Percentiles rank a stretch among this genome's conserved stretches.
Evolutionary conservation across 1,139 yeast species (phyloP).

Genomic region (Hyphopichia wangnamkhiaoensis): DNA sequence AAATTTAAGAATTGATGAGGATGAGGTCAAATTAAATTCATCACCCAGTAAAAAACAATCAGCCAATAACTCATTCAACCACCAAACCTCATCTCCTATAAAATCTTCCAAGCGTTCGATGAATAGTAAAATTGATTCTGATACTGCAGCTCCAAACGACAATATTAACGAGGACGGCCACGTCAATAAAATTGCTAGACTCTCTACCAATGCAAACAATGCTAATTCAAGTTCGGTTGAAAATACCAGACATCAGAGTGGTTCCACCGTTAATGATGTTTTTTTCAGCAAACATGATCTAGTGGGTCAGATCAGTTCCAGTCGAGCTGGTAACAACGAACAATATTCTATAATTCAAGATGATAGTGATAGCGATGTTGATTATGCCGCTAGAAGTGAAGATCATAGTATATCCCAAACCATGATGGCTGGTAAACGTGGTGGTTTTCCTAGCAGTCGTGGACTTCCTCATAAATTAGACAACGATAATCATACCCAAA

Average conservation of each 20-base stretch:
- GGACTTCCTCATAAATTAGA: conserved; percentile 3
- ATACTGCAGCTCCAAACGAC: conserved; percentile 3
- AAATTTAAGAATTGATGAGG: neutral
- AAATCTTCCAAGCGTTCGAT: conserved; percentile 9
- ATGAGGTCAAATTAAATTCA: conserved; percentile 4
- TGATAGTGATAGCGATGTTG: conserved; percentile 28
- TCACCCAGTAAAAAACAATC: neutral
- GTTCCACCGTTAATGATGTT: conserved; percentile 13
- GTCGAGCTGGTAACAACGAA: conserved; percentile 5
- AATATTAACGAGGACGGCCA: neutral
- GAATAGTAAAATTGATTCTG: conserved; percentile 13
- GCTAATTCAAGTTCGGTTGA: neutral
- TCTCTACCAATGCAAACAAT: conserved; percentile 21
- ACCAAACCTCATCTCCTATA: conserved; percentile 6
- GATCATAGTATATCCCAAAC: conserved; percentile 22
- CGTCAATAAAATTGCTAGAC: conserved; percentile 23
- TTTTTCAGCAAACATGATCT: conserved; percentile 27
- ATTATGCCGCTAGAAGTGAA: conserved; percentile 10
- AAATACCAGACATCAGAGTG: neutral
- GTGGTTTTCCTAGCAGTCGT: too few species aligned
- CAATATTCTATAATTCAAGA: conserved; percentile 20
- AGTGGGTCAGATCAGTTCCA: conserved; percentile 21
- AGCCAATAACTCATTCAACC: neutral
- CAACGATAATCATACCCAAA: conserved; percentile 19
- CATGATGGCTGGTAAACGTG: conserved; percentile 12